Conservation (phyloP, 2,329 filamentous ascomycete genomes). For the Aspergillus intermedius region DNA sequence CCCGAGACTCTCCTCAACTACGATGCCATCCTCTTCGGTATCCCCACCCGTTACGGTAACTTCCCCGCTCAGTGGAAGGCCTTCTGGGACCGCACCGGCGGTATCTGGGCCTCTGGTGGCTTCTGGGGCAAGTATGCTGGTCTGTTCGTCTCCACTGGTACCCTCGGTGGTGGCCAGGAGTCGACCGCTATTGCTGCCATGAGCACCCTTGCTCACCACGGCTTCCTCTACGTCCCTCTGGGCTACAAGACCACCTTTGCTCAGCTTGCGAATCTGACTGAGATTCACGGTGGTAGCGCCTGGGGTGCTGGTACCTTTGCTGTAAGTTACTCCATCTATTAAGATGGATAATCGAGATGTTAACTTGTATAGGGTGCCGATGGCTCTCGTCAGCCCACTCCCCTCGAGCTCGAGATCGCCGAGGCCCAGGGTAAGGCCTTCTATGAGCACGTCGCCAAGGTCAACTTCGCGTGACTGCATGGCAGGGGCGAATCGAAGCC, state of each 20-base stretch:
- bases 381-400: constrained; percentile 73
- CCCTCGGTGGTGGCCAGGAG: constrained; percentile 86
- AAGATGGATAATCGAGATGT: not conserved
- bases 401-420: constrained; percentile 72
- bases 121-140: constrained; percentile 86
- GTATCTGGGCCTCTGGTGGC: constrained; percentile 70
- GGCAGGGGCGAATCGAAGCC: constrained; percentile 39
- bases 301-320: constrained; percentile 96
- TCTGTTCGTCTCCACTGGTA: constrained; percentile 82
- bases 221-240: constrained; percentile 91
- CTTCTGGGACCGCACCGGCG: constrained; percentile 79
- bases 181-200: constrained; percentile 72
- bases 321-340: constrained; percentile 35
- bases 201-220: constrained; percentile 86
- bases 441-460: constrained; percentile 68
- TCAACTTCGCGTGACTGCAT: constrained; percentile 72
- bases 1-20: constrained; percentile 62
- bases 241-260: constrained; percentile 78
- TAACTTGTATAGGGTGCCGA: constrained; percentile 48
- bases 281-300: constrained; percentile 78
- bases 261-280: constrained; percentile 62
- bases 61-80: constrained; percentile 93
- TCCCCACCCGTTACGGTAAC: constrained; percentile 94
- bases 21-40: constrained; percentile 86
- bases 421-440: constrained; percentile 78